phyloP scores from a whole-genome alignment of 306 rosid species.

The Mimosa pudica region DNA sequence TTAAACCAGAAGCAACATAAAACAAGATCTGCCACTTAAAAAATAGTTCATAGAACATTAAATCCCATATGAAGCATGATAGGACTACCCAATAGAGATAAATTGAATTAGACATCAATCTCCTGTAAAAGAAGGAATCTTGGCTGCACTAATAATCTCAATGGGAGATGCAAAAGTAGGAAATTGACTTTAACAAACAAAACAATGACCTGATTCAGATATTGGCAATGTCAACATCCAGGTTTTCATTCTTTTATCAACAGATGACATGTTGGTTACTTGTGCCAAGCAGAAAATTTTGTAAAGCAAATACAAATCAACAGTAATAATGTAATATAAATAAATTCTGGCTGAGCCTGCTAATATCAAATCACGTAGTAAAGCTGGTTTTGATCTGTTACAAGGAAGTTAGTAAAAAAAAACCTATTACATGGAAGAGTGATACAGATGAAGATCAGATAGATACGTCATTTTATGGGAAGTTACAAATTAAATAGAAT shows the following conservation, averaged over 20 bases:
- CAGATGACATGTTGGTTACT: neutral
- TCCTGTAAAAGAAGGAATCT: neutral
- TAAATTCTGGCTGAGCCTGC: neutral
- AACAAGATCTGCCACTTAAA: conserved; percentile 8
- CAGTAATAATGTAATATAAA: neutral
- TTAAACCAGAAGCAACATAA: neutral
- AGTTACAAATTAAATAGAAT: conserved; percentile 5
- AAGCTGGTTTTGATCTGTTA: neutral
- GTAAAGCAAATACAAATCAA: neutral
- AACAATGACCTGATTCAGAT: neutral
- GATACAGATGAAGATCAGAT: neutral
- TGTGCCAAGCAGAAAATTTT: neutral
- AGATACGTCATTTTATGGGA: neutral
- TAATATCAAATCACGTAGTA: neutral
- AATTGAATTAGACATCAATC: neutral
- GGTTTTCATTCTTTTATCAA: neutral
- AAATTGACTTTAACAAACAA: neutral
- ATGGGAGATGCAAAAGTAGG: neutral
- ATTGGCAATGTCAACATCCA: neutral
- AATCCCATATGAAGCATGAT: neutral
- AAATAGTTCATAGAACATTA: neutral
- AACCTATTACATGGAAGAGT: neutral
- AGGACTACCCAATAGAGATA: neutral
- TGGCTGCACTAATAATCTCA: neutral
- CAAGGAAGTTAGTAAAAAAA: neutral